phyloP scores from a whole-genome alignment of 345 rosid genomes.

The Eucalyptus marginata region DNA sequence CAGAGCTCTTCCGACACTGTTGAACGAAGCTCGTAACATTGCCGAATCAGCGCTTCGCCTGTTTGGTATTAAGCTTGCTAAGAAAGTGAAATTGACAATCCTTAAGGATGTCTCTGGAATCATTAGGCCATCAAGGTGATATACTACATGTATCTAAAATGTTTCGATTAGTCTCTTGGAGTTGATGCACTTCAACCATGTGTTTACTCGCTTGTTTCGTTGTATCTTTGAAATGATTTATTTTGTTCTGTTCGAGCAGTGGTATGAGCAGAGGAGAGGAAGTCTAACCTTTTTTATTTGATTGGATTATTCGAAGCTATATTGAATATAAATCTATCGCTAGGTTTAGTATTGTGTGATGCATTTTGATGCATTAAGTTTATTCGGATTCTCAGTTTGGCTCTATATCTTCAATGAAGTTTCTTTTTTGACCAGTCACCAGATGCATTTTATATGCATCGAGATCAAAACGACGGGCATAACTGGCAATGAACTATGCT shows the following conservation, averaged over 20 bases:
- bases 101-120: not conserved
- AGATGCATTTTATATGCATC: not conserved
- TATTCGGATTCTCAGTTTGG: not conserved
- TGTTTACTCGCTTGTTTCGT: not conserved
- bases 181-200: not conserved
- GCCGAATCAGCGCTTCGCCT: not conserved
- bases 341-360: not conserved
- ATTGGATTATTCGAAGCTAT: not conserved
- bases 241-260: not conserved
- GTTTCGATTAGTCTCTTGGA: not conserved
- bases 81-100: not conserved
- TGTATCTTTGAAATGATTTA: not conserved
- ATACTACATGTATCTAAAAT: not conserved
- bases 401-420: not conserved
- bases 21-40: not conserved
- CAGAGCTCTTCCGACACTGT: not conserved
- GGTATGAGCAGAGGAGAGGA: not conserved
- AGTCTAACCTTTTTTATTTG: not conserved
- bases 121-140: not conserved
- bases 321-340: not conserved
- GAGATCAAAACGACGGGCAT: not conserved
- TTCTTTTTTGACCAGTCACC: not conserved
- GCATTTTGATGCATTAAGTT: not conserved
- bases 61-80: not conserved
- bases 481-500: not conserved